These are phyloP conservation scores for Chrysophaeum taylorii DNA, from an alignment of 352 stramenopile genomes.

Conservation along the genomic window DNA sequence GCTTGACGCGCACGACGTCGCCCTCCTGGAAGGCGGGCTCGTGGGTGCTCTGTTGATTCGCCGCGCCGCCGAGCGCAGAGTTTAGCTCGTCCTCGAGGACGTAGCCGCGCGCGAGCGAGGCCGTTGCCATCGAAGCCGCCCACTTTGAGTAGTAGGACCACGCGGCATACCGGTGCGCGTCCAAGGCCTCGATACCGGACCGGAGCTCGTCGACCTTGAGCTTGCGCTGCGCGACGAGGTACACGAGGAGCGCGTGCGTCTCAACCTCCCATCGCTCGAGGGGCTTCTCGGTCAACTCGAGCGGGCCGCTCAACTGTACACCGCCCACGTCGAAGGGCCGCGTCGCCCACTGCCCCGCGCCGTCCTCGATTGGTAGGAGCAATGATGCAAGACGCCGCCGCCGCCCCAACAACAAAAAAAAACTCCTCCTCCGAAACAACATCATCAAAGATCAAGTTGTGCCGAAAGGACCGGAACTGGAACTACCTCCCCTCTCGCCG, in stretches of 20 bases:
- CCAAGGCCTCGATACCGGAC: slow-evolving; percentile 39
- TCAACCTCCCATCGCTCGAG: too few relatives aligned
- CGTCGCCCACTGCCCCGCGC: too few relatives aligned
- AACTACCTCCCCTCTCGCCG: too few relatives aligned
- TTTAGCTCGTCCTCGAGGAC: slow-evolving; percentile 34
- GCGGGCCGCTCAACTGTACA: too few relatives aligned
- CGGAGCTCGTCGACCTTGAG: slow-evolving; percentile 43
- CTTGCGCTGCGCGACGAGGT: slow-evolving; percentile 24
- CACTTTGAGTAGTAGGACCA: slow-evolving; percentile 48
- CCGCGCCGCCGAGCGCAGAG: slow-evolving; percentile 23
- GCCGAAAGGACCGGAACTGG: too few relatives aligned
- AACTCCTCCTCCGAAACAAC: too few relatives aligned
- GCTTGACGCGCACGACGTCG: slow-evolving; percentile 40
- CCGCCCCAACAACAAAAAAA: too few relatives aligned
- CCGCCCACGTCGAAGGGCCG: too few relatives aligned
- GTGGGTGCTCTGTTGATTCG: not conserved
- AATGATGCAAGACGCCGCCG: too few relatives aligned
- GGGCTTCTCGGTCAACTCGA: too few relatives aligned
- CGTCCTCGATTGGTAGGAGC: too few relatives aligned
- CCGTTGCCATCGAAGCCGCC: slow-evolving; percentile 33
- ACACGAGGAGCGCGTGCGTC: slow-evolving; percentile 29
- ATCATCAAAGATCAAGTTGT: too few relatives aligned
- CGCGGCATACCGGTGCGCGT: slow-evolving; percentile 33
- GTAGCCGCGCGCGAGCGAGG: slow-evolving; percentile 36
- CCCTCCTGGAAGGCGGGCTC: slow-evolving; percentile 27